phyloP scores from a whole-genome alignment of 192 early-diverging fungal genomes.

The Dimargaris cristalligena region DNA sequence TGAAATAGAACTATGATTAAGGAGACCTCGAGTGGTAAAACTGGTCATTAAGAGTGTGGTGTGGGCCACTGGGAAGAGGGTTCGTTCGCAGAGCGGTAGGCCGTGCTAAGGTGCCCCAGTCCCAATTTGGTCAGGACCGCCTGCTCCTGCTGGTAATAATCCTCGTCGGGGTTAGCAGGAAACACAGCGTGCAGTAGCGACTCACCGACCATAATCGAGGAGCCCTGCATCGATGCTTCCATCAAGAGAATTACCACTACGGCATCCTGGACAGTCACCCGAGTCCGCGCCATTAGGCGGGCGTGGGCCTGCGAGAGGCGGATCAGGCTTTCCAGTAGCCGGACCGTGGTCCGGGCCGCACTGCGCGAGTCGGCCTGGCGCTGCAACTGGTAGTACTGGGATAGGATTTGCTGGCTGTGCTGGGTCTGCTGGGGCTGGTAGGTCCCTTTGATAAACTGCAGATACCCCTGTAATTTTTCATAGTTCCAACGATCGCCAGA shows the following conservation, averaged over 20 bases:
- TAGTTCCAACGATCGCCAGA: slow-evolving; percentile 29
- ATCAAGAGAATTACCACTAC: slow-evolving; percentile 40
- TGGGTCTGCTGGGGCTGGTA: slow-evolving; percentile 38
- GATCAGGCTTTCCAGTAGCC: slow-evolving; percentile 43
- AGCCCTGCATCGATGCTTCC: slow-evolving; percentile 39
- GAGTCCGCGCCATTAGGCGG: slow-evolving; percentile 38
- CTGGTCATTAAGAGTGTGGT: no score
- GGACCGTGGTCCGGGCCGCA: slow-evolving; percentile 54
- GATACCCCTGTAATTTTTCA: slow-evolving; percentile 49
- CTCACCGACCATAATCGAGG: slow-evolving; percentile 30
- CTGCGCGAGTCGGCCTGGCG: slow-evolving; percentile 42
- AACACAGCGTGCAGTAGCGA: slow-evolving; percentile 39
- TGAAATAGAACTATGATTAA: no score
- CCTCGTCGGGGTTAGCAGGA: slow-evolving; percentile 35
- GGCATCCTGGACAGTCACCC: slow-evolving; percentile 40
- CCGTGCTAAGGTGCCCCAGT: neutral
- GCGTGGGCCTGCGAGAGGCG: slow-evolving; percentile 46
- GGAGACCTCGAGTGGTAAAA: no score
- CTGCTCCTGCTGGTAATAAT: slow-evolving; percentile 21
- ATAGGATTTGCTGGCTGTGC: slow-evolving; percentile 43
- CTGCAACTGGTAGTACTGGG: slow-evolving; percentile 55
- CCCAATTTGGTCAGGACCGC: neutral
- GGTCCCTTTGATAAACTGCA: slow-evolving; percentile 35
- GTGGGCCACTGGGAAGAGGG: no score
- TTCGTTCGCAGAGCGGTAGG: no score